Evolutionary conservation across 2,329 filamentous ascomycete genomes (phyloP), one percentile per base, ranked within the genome.

Genomic region (Setomelanomma holmii): DNA sequence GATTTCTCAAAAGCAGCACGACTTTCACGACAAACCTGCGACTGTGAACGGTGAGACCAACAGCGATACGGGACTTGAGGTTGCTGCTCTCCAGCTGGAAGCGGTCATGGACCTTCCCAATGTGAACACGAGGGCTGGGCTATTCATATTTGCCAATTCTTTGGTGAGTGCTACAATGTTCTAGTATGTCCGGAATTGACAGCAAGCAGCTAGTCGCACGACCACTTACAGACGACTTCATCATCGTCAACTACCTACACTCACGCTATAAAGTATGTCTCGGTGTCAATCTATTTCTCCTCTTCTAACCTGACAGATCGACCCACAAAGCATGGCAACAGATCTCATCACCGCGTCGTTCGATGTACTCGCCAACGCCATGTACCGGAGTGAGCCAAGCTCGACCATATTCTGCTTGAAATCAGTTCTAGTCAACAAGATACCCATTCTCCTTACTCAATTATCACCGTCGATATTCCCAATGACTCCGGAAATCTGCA

Each of bases 321-420:
- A 96, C 64, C 82, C 89, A 36, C 89, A 93, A 72, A 83, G 85
- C 11, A 86, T 91, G 39, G 86, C 90, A 0, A 86, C 91, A 47
- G 92, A 97, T 64, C 80, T 98, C 1, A 89, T 98, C 36, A 84
- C 93, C 8, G 91, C 92, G 1, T 88, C 92, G 0, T 98, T 99
- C 67, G 93, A 98, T 64, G 84, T 96, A 4, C 80, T 99, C 14
- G 90, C 92, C 30, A 96, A 96, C 66, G 89, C 89, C 4, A 89
- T 93, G 57, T 90, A 95, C 61, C 85, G 89, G 33, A 84, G 80
- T 40, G 85, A 88, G 64, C 78, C 83, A 7, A 72, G 75, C 16
- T 80, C 85, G 45, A 83, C 81, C 0, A 83, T 90, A 49, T 88
- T 92, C 52, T 77, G 93, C 16, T 82, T 96, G 45, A 88, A 91